Conservation (phyloP, 208 protist species). For the Leishmania major region DNA sequence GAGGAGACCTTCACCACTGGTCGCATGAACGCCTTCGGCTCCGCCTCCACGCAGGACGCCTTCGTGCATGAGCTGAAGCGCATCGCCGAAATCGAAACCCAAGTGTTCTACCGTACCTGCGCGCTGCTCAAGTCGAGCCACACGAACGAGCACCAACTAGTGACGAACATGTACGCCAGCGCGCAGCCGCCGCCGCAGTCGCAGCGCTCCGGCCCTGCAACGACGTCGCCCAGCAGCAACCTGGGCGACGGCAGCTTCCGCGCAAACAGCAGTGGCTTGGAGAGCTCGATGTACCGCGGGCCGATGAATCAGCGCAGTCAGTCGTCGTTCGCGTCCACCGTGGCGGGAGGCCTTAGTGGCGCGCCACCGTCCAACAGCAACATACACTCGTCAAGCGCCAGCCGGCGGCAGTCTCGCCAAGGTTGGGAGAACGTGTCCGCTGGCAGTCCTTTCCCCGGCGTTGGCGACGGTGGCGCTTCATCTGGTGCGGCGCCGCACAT, state of each 20-base stretch:
- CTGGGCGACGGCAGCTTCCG: slow-evolving; percentile 28
- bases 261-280: slow-evolving; percentile 33
- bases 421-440: slow-evolving; percentile 5
- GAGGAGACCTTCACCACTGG: slow-evolving; percentile 82
- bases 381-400: slow-evolving; percentile 2
- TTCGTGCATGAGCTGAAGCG: slow-evolving; percentile 75
- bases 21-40: slow-evolving; percentile 88
- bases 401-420: slow-evolving; percentile 23
- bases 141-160: slow-evolving; percentile 55
- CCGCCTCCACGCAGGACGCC: slow-evolving; percentile 56
- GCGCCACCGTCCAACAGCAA: background rate
- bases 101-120: slow-evolving; percentile 87
- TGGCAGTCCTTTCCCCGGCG: background rate
- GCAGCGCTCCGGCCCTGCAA: slow-evolving; percentile 22
- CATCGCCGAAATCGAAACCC: slow-evolving; percentile 84
- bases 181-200: slow-evolving; percentile 41
- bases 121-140: slow-evolving; percentile 70
- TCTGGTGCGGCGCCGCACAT: slow-evolving; percentile 28
- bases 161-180: slow-evolving; percentile 72
- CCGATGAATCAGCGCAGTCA: background rate
- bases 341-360: slow-evolving; percentile 8
- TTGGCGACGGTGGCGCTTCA: slow-evolving; percentile 12
- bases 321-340: slow-evolving; percentile 2
- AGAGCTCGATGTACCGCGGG: slow-evolving; percentile 20
- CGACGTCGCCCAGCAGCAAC: slow-evolving; percentile 13